phyloP scores from a whole-genome alignment of 2,329 filamentous ascomycete genomes.

The Epichloe coenophiala region DNA sequence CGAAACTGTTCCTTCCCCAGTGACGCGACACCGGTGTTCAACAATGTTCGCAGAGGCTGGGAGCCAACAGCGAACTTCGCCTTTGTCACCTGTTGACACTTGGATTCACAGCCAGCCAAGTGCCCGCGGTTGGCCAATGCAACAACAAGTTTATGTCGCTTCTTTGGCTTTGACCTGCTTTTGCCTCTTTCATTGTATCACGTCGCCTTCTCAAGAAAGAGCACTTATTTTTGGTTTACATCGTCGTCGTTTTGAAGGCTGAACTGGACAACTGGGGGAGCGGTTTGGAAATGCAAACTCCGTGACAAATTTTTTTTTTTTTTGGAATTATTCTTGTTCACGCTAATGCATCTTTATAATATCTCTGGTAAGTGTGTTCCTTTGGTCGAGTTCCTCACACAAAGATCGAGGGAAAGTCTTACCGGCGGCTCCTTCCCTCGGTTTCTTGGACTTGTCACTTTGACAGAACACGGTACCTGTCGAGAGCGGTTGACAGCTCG shows the following conservation, averaged over 20 bases:
- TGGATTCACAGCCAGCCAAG: not conserved
- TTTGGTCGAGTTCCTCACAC: not conserved
- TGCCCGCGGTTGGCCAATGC: not conserved
- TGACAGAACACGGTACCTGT: not conserved
- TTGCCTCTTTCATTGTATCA: not conserved
- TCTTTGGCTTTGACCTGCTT: not conserved
- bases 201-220: not conserved
- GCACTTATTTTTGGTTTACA: not conserved
- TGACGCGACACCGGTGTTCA: no score
- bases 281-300: not conserved
- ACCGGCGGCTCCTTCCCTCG: conserved; percentile 2
- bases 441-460: not conserved
- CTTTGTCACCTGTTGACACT: conserved; percentile 2
- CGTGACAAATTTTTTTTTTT: not conserved
- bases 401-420: not conserved
- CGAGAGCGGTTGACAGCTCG: not conserved
- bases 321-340: not conserved
- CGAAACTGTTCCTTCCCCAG: not conserved
- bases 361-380: not conserved
- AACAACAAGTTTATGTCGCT: not conserved
- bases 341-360: not conserved
- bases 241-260: not conserved
- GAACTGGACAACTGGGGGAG: not conserved
- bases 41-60: not conserved
- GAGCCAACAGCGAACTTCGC: not conserved